Base-by-base conservation (phyloP, 1,139 yeast species). In the Candida labiduridarum region DNA sequence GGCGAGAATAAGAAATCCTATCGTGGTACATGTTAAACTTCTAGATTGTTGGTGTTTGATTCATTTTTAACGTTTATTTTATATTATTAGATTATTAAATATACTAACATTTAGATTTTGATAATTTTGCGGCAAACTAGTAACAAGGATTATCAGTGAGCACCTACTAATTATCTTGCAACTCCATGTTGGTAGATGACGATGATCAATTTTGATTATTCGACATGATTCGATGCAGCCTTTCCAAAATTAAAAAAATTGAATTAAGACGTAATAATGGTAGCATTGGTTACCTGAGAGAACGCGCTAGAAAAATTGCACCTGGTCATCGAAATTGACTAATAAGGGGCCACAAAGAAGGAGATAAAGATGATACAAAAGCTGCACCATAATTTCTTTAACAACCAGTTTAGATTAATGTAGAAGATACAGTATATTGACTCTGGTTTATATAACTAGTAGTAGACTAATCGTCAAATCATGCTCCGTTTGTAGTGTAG, bases 11-110 rank as follows among this genome's bases (percentile, higher is more conserved):
- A 69, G 55, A 60, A 65, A 34, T 74, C 83, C 11, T 82, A 75
- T 69, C 79, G 84, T 62, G 85, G 85, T 46, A 66, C 80, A 22
- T 82, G 87, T 64, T 82, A 65, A 56, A 47, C 29, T n/a, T 36
- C 2, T 7, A 19, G 22, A 4, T 19, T 19, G 22, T 19, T 19
- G 4, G n/a, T 35, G 19, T 35, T 35, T 2, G 18, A 16, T 38
- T 38, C 19, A 14, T 38, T 38, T 38, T n/a, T n/a, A 12, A 7
- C 14, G 14, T n/a, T 14, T 38, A 18, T 38, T 7, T 9, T 18
- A 18, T 10, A 18, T 18, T 16, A 22, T 22, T 22, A 4, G 25
- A 4, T 22, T 22, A 22, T 22, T 30, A 39, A 27, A 25, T 15
- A n/a, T 39, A 15, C 27, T 22, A 39, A 15, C 10, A 9, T n/a